Base-by-base conservation (phyloP, 2,329 filamentous ascomycete species). In the Curvularia verruculosa region DNA sequence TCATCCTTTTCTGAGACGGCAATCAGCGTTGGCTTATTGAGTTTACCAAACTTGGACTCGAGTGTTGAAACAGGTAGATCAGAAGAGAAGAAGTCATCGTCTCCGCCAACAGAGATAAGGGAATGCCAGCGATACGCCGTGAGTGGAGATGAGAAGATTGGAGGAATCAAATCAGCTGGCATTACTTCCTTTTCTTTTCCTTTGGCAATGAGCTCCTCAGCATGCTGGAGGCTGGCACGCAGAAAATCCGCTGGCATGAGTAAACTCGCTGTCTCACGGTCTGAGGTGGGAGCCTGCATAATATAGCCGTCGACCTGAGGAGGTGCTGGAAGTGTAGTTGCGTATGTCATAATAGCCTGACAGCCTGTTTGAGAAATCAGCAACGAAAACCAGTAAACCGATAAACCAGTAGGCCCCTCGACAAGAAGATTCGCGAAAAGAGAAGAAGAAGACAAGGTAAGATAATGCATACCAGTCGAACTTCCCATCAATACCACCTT, bases 31-130 rank as follows among this genome's bases (percentile, higher is more conserved):
- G 61, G 52, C 19, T 40, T 61, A 3, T 52, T 49, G 8, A 68
- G 28, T 24, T 37, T 56, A 12, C 59, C n/a, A 54, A 54, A 54
- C 2, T n/a, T 50, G 12, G 18, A 24, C 12, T 39, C 37, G 8
- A 50, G 29, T 1, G 39, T 5, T 1, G 46, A 39, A 24, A 18
- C 10, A 13, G 46, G 23, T 24, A 50, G 31, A 29, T 67, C 63
- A 7, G 56, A 58, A 13, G 61, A 63, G 47, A 67, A 67, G 43
- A 60, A 65, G 48, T 65, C 61, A 23, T 66, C 65, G 18, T 65
- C 63, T n/a, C 65, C 59, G 1, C 60, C 55, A 3, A 55, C 40
- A 2, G 54, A 48, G 8, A 61, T 43, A 12, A 66, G 52, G 3
- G 61, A 66, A 36, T 59, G 43, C 61, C 65, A 66, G 29, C 58